Evolutionary conservation across 768 basidiomycete genomes (phyloP).

Genomic region (Pleurotus salmoneostramineus): DNA sequence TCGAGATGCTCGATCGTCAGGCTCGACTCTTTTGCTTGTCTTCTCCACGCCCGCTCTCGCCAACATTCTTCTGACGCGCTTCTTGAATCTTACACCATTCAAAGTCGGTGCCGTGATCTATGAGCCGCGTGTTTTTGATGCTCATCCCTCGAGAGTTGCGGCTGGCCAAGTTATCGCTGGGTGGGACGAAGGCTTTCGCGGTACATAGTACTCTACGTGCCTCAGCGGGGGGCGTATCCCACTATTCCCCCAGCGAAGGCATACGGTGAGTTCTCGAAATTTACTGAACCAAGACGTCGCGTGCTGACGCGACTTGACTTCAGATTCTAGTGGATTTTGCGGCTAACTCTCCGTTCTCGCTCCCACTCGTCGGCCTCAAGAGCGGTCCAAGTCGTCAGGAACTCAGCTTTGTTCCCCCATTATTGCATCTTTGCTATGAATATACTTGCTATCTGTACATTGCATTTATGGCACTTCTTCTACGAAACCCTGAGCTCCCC

Average conservation of each 20-base stretch:
- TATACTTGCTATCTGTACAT: no score
- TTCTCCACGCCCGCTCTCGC: no score
- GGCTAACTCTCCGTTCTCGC: constrained; percentile 75
- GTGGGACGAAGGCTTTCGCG: constrained; percentile 79
- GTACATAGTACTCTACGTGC: constrained; percentile 55
- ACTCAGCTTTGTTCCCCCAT: constrained; percentile 31
- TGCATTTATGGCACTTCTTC: no score
- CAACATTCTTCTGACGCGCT: no score
- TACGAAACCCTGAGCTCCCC: no score
- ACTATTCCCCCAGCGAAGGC: constrained; percentile 79
- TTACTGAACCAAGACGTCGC: neutral
- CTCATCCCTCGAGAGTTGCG: constrained; percentile 48
- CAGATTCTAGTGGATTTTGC: constrained; percentile 75
- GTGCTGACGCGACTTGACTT: neutral
- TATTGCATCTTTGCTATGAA: no score
- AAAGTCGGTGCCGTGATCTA: constrained; percentile 59
- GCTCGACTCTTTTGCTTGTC: no score
- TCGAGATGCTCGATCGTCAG: no score
- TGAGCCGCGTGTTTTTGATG: neutral
- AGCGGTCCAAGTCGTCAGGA: constrained; percentile 44
- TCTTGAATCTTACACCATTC: neutral
- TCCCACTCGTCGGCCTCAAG: constrained; percentile 69
- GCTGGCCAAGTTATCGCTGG: constrained; percentile 79
- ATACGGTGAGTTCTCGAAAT: constrained; percentile 60
- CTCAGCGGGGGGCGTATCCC: constrained; percentile 77